Conservation (phyloP, 2,329 filamentous ascomycete species). For the Talaromyces sp. region DNA sequence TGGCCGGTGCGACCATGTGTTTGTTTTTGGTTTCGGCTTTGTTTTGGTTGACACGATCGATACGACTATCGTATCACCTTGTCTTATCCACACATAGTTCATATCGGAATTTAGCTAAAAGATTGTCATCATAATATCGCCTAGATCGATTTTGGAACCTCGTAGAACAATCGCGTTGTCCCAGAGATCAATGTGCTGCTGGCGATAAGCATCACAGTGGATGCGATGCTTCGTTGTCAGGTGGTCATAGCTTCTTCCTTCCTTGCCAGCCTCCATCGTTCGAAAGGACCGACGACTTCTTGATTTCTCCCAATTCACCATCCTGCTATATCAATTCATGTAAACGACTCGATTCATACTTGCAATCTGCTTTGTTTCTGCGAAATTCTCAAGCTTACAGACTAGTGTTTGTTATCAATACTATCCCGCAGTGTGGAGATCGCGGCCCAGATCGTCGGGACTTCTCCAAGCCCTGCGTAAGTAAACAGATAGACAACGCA, state of each 20-base stretch:
- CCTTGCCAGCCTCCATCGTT: not conserved
- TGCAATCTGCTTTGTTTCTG: not conserved
- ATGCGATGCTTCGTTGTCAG: constrained; percentile 10
- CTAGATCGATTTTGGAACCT: too few relatives aligned
- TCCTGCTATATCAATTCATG: not conserved
- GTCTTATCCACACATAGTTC: too few relatives aligned
- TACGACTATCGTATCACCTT: not conserved
- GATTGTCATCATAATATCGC: too few relatives aligned
- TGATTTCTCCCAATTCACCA: not conserved
- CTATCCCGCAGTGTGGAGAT: not conserved
- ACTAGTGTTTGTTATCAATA: not conserved
- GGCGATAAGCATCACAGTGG: not conserved
- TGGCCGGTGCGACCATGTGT: constrained; percentile 13
- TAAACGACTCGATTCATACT: not conserved
- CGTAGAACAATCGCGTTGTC: not conserved
- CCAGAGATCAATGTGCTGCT: not conserved
- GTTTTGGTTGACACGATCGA: not conserved
- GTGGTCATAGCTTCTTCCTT: constrained; percentile 11
- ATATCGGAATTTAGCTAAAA: too few relatives aligned
- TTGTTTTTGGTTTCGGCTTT: not conserved
- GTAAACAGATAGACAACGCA: not conserved
- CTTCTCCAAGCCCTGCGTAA: not conserved
- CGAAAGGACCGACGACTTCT: not conserved
- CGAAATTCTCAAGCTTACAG: not conserved
- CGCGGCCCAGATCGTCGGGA: constrained; percentile 6